These are phyloP conservation scores for Nitzschia palea DNA, from an alignment of 108 stramenopile species.

Conservation along the genomic window DNA sequence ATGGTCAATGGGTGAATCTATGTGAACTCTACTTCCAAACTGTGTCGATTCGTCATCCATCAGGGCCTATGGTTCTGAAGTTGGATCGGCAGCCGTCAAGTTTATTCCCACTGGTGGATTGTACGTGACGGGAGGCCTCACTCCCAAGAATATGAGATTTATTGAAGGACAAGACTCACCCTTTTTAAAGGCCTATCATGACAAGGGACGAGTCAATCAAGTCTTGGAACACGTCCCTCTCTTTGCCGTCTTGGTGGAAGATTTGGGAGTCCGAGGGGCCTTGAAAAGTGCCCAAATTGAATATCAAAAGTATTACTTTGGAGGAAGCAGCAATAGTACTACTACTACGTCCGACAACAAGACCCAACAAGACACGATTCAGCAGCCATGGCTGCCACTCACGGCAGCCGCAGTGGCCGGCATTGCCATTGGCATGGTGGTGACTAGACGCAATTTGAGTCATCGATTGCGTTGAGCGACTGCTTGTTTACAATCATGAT, in stretches of 20 bases:
- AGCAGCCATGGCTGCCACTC: too few species aligned
- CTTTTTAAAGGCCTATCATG: conserved; percentile 89
- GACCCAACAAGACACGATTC: too few species aligned
- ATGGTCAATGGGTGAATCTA: neutral
- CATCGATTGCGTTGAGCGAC: too few species aligned
- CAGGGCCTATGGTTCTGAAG: conserved; percentile 91
- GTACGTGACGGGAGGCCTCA: conserved; percentile 94
- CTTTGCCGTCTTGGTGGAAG: conserved; percentile 92
- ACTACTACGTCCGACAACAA: too few species aligned
- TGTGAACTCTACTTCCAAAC: too few species aligned
- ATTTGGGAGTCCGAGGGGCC: conserved; percentile 94
- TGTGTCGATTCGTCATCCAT: neutral
- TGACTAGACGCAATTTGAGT: too few species aligned
- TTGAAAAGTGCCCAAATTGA: conserved; percentile 36
- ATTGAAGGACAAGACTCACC: conserved; percentile 79
- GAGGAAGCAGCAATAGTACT: too few species aligned
- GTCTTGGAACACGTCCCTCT: conserved; percentile 78
- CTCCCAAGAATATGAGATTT: conserved; percentile 90
- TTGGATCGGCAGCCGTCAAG: conserved; percentile 87
- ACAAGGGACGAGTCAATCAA: conserved; percentile 88
- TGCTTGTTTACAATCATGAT: too few species aligned
- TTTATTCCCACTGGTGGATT: conserved; percentile 94
- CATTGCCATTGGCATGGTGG: too few species aligned
- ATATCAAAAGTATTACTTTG: conserved; percentile 14
- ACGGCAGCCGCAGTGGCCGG: too few species aligned